phyloP scores from a whole-genome alignment of 352 stramenopile species.

The Pelagophyceae sp. region DNA sequence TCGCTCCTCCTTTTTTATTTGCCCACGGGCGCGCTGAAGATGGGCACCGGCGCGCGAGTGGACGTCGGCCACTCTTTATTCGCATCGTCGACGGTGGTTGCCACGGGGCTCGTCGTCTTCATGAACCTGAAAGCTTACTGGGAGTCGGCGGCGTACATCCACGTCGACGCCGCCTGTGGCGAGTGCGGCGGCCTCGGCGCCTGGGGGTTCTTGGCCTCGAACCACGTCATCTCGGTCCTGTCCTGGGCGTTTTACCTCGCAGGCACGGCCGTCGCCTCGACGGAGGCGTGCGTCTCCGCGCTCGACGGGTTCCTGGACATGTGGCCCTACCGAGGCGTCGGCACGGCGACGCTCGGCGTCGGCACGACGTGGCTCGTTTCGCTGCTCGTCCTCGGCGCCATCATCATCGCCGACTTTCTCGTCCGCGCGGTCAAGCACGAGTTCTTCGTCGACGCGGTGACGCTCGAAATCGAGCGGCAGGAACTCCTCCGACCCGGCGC shows the following conservation, averaged over 20 bases:
- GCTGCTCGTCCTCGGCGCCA: neutral
- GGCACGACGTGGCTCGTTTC: neutral
- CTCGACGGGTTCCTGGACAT: neutral
- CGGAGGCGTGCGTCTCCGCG: neutral
- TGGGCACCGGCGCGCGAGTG: neutral
- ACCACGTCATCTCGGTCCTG: neutral
- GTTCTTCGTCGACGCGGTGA: neutral
- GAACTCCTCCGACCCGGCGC: neutral
- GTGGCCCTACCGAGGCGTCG: neutral
- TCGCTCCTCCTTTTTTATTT: constrained; percentile 29
- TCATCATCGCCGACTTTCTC: neutral
- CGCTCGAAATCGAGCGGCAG: neutral
- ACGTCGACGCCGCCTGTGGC: neutral
- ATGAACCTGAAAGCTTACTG: constrained; percentile 10
- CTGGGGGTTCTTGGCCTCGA: neutral
- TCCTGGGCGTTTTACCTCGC: neutral
- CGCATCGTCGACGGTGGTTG: neutral
- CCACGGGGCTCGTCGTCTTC: neutral
- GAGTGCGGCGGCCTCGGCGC: neutral
- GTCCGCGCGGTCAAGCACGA: neutral
- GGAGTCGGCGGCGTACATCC: neutral
- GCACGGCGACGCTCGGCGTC: neutral
- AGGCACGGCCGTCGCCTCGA: neutral
- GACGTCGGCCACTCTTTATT: neutral
- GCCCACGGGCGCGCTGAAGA: constrained; percentile 24